Base-by-base conservation (phyloP, 352 stramenopile genomes). In the Phytophthora boehmeriae region DNA sequence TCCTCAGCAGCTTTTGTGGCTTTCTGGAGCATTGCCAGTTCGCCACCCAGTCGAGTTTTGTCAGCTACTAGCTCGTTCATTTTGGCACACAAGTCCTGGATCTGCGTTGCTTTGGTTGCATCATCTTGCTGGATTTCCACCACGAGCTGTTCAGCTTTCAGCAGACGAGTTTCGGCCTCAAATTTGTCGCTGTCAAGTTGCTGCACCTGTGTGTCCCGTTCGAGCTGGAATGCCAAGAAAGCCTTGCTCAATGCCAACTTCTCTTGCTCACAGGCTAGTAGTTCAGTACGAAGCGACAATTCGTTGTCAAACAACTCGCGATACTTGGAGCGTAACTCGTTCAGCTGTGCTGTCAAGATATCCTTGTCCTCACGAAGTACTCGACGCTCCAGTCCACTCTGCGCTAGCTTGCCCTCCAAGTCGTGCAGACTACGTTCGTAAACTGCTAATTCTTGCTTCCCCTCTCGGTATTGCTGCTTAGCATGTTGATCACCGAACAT, bases 241-340 rank as follows among this genome's bases (percentile, higher is more conserved):
- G 80, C 80, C 42, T 89, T 86, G 39, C 78, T 86, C 5, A 92
- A 41, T 6, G 59, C 66, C n/a, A 92, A 59, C 36, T 92, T 92
- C 13, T 92, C 80, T 36, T 89, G 75, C 39, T 92, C 83, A 44
- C 75, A 85, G 1, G 67, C 47, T 2, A 92, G 61, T 32, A 92
- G 59, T 39, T 92, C 78, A 28, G 73, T 83, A 4, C 80, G 76
- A 28, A 88, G 68, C 6, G 73, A 68, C 5, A 89, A 63, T 20
- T 92, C 80, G 35, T 76, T 80, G 53, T 88, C 73, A 20, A 92
- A 88, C 13, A 92, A 49, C 20, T 79, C 54, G 32, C 81, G 77
- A 58, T 88, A 89, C 48, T 86, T 88, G 13, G 16, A 16, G n/a
- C 81, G 83, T 14, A 86, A 57, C 43, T 88, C 77, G 23, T 68